Conservation (phyloP, 2,329 filamentous ascomycete genomes). For the Ophiostoma ulmi region DNA sequence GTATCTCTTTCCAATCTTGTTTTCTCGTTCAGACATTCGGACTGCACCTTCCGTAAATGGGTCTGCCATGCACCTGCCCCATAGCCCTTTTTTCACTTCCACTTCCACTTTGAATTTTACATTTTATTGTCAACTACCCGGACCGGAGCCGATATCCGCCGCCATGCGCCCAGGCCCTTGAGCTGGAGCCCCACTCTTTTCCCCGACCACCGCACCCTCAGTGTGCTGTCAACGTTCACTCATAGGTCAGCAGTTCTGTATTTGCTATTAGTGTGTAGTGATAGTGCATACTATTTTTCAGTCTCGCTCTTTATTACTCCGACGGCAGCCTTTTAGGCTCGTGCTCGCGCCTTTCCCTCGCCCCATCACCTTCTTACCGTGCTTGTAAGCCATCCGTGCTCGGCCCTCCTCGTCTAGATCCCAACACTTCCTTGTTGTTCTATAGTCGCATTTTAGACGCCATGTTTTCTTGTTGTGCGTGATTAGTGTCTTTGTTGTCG, state of each 20-base stretch:
- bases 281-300: neutral
- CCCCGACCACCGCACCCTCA: neutral
- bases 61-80: neutral
- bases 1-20: neutral
- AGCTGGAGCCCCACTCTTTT: neutral
- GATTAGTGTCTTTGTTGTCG: neutral
- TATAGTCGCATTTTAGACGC: neutral
- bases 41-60: neutral
- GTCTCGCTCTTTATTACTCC: neutral
- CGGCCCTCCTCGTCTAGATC: neutral
- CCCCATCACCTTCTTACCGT: neutral
- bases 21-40: neutral
- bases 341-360: neutral
- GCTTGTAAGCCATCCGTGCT: neutral
- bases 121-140: neutral
- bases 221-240: neutral
- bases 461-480: neutral
- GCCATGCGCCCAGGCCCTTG: neutral
- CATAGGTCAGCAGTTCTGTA: neutral
- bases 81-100: neutral
- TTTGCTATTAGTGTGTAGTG: neutral
- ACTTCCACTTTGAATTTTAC: too few relatives aligned
- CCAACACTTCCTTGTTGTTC: neutral
- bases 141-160: neutral
- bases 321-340: conserved; percentile 5